These are phyloP conservation scores for Exophiala alcalophila DNA, from an alignment of 2,329 filamentous ascomycete species.

Conservation along the genomic window DNA sequence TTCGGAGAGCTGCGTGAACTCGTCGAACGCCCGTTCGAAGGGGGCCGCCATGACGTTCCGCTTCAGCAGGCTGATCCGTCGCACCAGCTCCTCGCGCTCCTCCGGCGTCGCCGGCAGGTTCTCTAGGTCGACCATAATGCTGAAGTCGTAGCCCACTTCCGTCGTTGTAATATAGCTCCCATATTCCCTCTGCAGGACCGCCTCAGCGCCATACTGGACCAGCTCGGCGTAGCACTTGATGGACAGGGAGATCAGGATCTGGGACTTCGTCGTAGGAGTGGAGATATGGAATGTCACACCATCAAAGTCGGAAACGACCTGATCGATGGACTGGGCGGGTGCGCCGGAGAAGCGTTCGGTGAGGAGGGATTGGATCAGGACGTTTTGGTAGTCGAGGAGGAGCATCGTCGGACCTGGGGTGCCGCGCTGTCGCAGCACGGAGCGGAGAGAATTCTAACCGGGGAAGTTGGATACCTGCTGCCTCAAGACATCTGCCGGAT, in stretches of 20 bases:
- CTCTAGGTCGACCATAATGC: conserved; percentile 83
- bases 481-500: neutral
- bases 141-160: conserved; percentile 95
- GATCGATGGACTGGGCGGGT: conserved; percentile 69
- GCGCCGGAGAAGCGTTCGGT: conserved; percentile 87
- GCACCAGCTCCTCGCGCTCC: conserved; percentile 79
- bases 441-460: too few relatives aligned
- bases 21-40: conserved; percentile 94
- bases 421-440: conserved; percentile 1
- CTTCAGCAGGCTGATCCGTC: conserved; percentile 86
- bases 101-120: conserved; percentile 80
- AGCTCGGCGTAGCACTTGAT: conserved; percentile 95
- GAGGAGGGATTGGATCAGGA: conserved; percentile 92
- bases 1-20: conserved; percentile 81
- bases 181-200: conserved; percentile 91
- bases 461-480: neutral
- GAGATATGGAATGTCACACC: conserved; percentile 98
- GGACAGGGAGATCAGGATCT: conserved; percentile 90
- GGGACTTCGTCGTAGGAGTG: conserved; percentile 87
- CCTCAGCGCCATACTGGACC: conserved; percentile 85
- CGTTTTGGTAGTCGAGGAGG: conserved; percentile 98
- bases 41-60: conserved; percentile 98
- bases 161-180: conserved; percentile 82
- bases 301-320: conserved; percentile 98
- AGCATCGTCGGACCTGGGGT: conserved; percentile 57